A percentile compares a stretch with the other conserved stretches of the same genome.
phyloP scores from a whole-genome alignment of 1,139 yeast species.

The Candida tetrigidarum region DNA sequence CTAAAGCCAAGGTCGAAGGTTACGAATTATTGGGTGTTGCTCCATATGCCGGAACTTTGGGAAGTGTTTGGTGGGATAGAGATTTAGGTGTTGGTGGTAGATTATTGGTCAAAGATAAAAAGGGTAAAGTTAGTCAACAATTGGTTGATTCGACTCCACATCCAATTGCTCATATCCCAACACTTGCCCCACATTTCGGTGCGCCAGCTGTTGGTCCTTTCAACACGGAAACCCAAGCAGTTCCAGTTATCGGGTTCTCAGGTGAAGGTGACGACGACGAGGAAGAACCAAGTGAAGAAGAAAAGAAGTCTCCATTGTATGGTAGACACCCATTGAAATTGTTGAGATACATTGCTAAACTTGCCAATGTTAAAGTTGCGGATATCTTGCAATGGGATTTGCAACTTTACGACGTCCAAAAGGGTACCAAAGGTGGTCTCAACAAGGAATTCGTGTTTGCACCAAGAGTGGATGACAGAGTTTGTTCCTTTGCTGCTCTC shows the following conservation, averaged over 20 bases:
- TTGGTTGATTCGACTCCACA: slow-evolving; percentile 40
- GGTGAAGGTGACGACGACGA: slow-evolving; percentile 20
- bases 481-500: slow-evolving; percentile 47
- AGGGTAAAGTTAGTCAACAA: slow-evolving; percentile 27
- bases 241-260: slow-evolving; percentile 45
- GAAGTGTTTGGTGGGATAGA: slow-evolving; percentile 44
- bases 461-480: slow-evolving; percentile 49
- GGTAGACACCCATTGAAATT: slow-evolving; percentile 42
- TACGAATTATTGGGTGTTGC: slow-evolving; percentile 50
- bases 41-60: slow-evolving; percentile 44
- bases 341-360: slow-evolving; percentile 36
- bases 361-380: slow-evolving; percentile 29
- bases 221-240: slow-evolving; percentile 45
- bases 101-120: slow-evolving; percentile 30
- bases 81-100: slow-evolving; percentile 54
- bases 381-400: slow-evolving; percentile 41
- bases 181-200: slow-evolving; percentile 47
- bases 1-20: slow-evolving; percentile 36
- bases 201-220: slow-evolving; percentile 35
- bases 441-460: slow-evolving; percentile 44
- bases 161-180: slow-evolving; percentile 48
- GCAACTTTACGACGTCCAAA: slow-evolving; percentile 47
- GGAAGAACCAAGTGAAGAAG: slow-evolving; percentile 33
- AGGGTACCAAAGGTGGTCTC: slow-evolving; percentile 46
- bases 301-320: slow-evolving; percentile 37